These are phyloP conservation scores for Cynara cardunculus DNA, from an alignment of 129 eudicot genomes.

Conservation along the genomic window DNA sequence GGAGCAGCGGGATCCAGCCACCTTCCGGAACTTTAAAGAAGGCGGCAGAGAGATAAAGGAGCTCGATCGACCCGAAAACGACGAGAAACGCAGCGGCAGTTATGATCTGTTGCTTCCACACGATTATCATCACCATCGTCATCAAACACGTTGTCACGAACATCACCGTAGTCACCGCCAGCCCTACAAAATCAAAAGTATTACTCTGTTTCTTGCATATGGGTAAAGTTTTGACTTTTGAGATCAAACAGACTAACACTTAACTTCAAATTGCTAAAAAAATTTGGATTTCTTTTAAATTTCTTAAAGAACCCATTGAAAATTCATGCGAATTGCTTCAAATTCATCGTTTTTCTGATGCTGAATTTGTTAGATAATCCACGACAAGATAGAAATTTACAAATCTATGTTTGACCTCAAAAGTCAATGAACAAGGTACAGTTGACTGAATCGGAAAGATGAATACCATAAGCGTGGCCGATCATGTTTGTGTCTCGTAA, in stretches of 20 bases:
- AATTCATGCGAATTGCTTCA: neutral
- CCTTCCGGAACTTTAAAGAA: conserved; percentile 50
- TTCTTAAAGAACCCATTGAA: neutral
- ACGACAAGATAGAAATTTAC: neutral
- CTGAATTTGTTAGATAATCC: neutral
- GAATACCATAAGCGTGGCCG: conserved; percentile 72
- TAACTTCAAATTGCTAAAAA: neutral
- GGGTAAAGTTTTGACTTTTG: conserved; percentile 11
- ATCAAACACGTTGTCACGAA: conserved; percentile 59
- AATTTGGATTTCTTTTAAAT: neutral
- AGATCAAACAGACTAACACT: conserved; percentile 2
- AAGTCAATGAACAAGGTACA: neutral
- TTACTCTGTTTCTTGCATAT: conserved; percentile 2
- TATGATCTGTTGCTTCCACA: conserved; percentile 44
- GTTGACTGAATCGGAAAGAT: neutral
- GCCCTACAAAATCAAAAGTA: conserved; percentile 28
- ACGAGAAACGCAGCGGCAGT: conserved; percentile 31
- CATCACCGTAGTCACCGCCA: conserved; percentile 55
- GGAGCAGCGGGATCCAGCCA: conserved; percentile 55
- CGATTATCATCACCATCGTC: conserved; percentile 50
- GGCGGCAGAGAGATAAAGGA: conserved; percentile 53
- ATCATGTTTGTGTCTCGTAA: conserved; percentile 60
- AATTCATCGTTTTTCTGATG: neutral
- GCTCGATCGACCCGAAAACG: conserved; percentile 50
- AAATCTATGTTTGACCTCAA: conserved; percentile 8